Evolutionary conservation across 768 basidiomycete genomes (phyloP), one percentile per base, ranked within the genome.

Genomic region (Hortiboletus campestris): DNA sequence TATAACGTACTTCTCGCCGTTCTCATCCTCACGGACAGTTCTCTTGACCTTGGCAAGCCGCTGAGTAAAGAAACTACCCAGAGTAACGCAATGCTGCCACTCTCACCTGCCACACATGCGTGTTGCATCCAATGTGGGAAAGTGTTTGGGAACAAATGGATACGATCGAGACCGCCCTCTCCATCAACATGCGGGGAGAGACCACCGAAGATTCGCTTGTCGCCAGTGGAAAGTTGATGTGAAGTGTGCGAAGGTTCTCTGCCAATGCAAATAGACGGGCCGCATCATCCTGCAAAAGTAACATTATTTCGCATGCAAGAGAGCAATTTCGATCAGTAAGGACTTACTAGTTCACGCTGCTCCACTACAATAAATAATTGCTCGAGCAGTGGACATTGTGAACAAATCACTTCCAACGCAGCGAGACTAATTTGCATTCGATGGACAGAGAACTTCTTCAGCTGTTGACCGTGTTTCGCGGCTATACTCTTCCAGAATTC

Each of bases 41-140:
- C 80, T 74, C 51, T 75, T 71, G 35, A 88, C 77, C 86, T 88
- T 56, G 0, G 51, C 51, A 35, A 39, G 50, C 19, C 10, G 51
- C 31, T 46, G 38, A 62, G 48, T 40, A 51, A 28, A 40, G 38
- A 46, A 44, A 41, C 22, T 38, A 29, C 38, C 17, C 9, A 32
- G 16, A 12, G 48, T 16, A 20, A 19, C 38, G 19, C 5, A n/a
- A n/a, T n/a, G n/a, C 25, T 19, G 36, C 19, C 22, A 12, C 46
- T 75, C 64, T 66, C 55, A 88, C 89, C 78, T 87, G 80, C 84
- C 86, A 89, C 1, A 88, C 88, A 36, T 74, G 75, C 0, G 84
- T 82, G 63, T 84, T 85, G 60, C 83, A 84, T 5, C 90, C 89
- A 58, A 91, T 80, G 54, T 85, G 83, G 20, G 67, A 67, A 39